phyloP scores from a whole-genome alignment of 2,329 filamentous ascomycete species.

The Talaromyces albobiverticillius region DNA sequence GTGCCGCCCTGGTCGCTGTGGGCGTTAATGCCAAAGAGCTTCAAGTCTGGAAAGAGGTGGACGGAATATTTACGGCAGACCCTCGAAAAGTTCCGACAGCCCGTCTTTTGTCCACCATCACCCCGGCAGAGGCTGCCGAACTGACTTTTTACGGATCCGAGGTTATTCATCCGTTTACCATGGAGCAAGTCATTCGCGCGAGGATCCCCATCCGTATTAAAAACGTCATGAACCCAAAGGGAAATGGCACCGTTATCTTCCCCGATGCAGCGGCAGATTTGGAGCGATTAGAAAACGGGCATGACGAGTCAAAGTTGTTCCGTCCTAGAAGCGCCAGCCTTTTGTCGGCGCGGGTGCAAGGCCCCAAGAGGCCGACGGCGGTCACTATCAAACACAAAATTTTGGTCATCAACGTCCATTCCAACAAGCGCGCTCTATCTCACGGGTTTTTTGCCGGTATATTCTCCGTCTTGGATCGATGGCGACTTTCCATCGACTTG shows the following conservation, averaged over 20 bases:
- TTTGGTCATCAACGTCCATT: slow-evolving; percentile 95
- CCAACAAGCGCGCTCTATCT: slow-evolving; percentile 91
- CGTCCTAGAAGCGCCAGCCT: slow-evolving; percentile 47
- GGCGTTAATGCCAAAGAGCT: slow-evolving; percentile 83
- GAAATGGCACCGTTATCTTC: slow-evolving; percentile 63
- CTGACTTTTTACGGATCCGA: slow-evolving; percentile 93
- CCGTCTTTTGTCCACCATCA: slow-evolving; percentile 82
- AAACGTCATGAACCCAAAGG: slow-evolving; percentile 66
- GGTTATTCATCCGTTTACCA: slow-evolving; percentile 97
- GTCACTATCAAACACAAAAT: slow-evolving; percentile 98
- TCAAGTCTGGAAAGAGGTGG: slow-evolving; percentile 98
- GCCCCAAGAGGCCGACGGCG: slow-evolving; percentile 74
- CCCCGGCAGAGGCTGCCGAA: slow-evolving; percentile 91
- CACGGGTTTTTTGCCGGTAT: slow-evolving; percentile 95
- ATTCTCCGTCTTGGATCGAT: slow-evolving; percentile 83
- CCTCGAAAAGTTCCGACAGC: slow-evolving; percentile 89
- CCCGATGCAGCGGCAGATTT: slow-evolving; percentile 65
- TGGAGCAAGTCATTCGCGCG: slow-evolving; percentile 79
- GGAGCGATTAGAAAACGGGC: slow-evolving; percentile 49
- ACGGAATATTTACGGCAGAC: slow-evolving; percentile 87
- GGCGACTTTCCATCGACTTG: slow-evolving; percentile 86
- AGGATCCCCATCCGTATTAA: slow-evolving; percentile 67
- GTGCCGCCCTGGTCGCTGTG: slow-evolving; percentile 86
- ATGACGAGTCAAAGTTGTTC: slow-evolving; percentile 57
- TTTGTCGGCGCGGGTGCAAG: slow-evolving; percentile 46